A percentile compares a stretch with the other conserved stretches of the same genome.
Evolutionary conservation across 2,329 filamentous ascomycete species (phyloP).

Genomic region (Daldinia sp.): DNA sequence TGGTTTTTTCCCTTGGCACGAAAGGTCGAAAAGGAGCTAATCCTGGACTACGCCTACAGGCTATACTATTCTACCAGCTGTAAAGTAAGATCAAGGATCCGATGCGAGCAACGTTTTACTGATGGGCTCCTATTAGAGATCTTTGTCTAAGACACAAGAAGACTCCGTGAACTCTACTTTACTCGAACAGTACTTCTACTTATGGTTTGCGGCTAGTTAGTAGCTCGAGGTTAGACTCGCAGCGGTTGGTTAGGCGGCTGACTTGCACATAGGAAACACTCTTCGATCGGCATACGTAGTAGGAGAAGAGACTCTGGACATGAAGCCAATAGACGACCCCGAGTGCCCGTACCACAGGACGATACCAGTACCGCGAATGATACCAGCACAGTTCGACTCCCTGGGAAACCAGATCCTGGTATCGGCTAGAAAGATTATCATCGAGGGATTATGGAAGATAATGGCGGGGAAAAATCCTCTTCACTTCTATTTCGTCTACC

Average conservation of each 20-base stretch:
- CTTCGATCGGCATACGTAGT: slow-evolving; percentile 55
- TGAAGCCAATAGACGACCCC: slow-evolving; percentile 48
- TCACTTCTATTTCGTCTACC: slow-evolving; percentile 44
- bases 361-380: slow-evolving; percentile 47
- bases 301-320: slow-evolving; percentile 52
- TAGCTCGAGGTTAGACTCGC: slow-evolving; percentile 7
- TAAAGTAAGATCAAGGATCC: slow-evolving; percentile 5
- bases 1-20: background rate
- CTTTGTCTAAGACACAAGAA: slow-evolving; percentile 3
- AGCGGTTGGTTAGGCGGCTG: background rate
- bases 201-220: slow-evolving; percentile 60
- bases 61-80: slow-evolving; percentile 6
- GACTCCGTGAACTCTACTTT: slow-evolving; percentile 37
- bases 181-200: slow-evolving; percentile 51
- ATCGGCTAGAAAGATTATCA: slow-evolving; percentile 38
- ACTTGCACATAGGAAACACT: slow-evolving; percentile 52
- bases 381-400: slow-evolving; percentile 46
- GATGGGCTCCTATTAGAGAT: background rate
- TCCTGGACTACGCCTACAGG: slow-evolving; percentile 1
- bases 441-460: slow-evolving; percentile 43
- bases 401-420: slow-evolving; percentile 40
- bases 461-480: slow-evolving; percentile 42
- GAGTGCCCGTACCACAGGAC: slow-evolving; percentile 51
- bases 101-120: background rate
- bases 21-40: slow-evolving; percentile 8